Base-by-base conservation (phyloP, 345 rosid species). In the Gossypium ekmanianum region DNA sequence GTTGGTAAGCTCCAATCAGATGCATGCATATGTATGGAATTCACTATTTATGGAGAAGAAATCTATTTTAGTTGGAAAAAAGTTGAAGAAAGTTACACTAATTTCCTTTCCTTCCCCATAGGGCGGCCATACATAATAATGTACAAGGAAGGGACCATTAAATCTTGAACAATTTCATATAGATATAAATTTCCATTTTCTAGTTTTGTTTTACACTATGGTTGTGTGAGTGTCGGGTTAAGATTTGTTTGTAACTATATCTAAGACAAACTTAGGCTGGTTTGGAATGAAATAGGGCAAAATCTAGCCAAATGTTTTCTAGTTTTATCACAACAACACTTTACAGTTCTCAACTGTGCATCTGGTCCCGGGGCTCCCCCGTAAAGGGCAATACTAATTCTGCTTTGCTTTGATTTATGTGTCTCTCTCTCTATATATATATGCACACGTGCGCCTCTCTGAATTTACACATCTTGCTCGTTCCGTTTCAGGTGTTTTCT, bases 341-440 rank as follows among this genome's bases (percentile, higher is more conserved):
- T 8, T 43, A 20, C 2, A 57, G 18, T 50, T 50, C 59, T 68
- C 41, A 71, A 24, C 64, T 67, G 67, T 71, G 76, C 61, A 77
- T 71, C 83, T 72, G 84, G 79, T 79, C 86, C 80, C 73, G 52
- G 9, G 78, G 74, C 80, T 82, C 78, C 18, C 43, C 51, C 62
- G 3, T 50, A 27, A 20, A 17, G 68, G 52, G 58, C 61, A 45
- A 14, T 24, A 54, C 58, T 45, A 50, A 47, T 13, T 55, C 58
- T 59, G 71, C 41, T 34, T 34, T 34, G 41, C 41, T 34, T 34
- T 34, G 41, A 5, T 34, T 5, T 34, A 34, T 34, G 41, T 34
- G 7, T 34, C 41, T 5, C 39, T 4, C 41, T 34, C 50, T 54
- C 22, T 20, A 1, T 1, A 54, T 20, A 54, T 17, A 58, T 12